Base-by-base conservation (phyloP, 2,329 filamentous ascomycete genomes). In the Pseudogymnoascus pannorum region DNA sequence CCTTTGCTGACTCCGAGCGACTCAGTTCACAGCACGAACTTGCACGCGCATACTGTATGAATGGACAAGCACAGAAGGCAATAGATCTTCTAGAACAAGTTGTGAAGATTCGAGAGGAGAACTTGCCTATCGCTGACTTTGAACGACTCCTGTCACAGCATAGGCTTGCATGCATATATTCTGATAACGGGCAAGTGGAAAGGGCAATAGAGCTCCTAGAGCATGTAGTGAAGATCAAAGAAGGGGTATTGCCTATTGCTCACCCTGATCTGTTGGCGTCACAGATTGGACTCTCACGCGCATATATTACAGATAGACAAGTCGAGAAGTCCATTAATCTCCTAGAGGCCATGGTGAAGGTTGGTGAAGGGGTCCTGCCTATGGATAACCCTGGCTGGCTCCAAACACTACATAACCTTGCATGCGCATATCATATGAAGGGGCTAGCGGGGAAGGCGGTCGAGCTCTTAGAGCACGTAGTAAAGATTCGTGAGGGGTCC, bases 341-440 rank as follows among this genome's bases (percentile, higher is more conserved):
- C 22, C 60, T 66, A 6, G 60, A 66, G 63, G 44, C 63, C 18
- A 58, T 64, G 20, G 26, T 64, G 51, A 54, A 48, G 24, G 36
- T 12, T 18, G 26, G 26, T 20, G 42, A 57, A 35, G 33, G 12
- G 33, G 33, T n/a, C 33, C 33, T 36, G 12, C 33, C 33, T n/a
- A n/a, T 36, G 4, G 7, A 31, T 9, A 5, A 8, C 29, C 29
- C 29, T 31, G 7, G 29, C 29, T 8, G 29, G 29, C 29, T 31
- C 29, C 5, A 5, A 8, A 2, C 40, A 24, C 40, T 11, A 11
- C 40, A 51, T 11, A 5, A 5, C 7, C 40, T 44, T 7, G 48
- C 44, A 58, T 1, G 9, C 11, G 18, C 24, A 26, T 58, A 58
- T 58, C 24, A 7, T 9, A 18, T 5, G 3, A 38, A 20, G 9